These are phyloP conservation scores for Tubosaeta sp. DNA, from an alignment of 768 basidiomycete genomes.

Conservation along the genomic window DNA sequence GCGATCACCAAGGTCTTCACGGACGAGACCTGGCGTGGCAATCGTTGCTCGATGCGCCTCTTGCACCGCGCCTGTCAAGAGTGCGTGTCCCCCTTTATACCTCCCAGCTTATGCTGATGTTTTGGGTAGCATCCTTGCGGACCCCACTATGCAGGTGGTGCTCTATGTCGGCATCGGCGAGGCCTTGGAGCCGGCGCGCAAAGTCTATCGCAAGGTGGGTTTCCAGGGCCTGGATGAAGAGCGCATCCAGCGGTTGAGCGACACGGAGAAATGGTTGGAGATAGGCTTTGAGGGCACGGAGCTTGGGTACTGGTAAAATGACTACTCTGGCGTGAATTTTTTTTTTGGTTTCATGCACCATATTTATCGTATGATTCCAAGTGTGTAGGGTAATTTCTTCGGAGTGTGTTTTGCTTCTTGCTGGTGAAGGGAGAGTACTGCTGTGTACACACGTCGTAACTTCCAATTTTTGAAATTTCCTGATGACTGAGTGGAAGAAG, in stretches of 20 bases:
- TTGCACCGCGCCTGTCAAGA: conserved; percentile 50
- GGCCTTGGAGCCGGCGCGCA: conserved; percentile 11
- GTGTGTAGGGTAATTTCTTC: too few species aligned
- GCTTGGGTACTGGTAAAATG: conserved; percentile 17
- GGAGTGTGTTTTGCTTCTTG: too few species aligned
- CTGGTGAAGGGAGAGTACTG: too few species aligned
- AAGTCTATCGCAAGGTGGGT: conserved; percentile 15
- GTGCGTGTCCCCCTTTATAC: conserved; percentile 32
- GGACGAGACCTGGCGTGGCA: conserved; percentile 42
- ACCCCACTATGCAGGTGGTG: conserved; percentile 23
- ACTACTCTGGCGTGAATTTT: too few species aligned
- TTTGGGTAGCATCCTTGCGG: background rate
- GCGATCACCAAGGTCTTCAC: conserved; percentile 73
- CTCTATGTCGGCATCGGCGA: conserved; percentile 56
- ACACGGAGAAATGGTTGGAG: conserved; percentile 17
- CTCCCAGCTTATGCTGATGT: background rate
- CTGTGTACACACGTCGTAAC: too few species aligned
- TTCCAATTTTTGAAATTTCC: too few species aligned
- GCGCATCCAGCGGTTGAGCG: conserved; percentile 1
- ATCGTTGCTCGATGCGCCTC: conserved; percentile 56
- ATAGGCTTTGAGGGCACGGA: conserved; percentile 12
- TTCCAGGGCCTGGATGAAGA: conserved; percentile 16
- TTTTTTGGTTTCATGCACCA: background rate
- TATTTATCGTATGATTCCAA: background rate
- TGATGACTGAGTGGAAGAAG: too few species aligned